Evolutionary conservation across 345 rosid species (phyloP).

Genomic region (Arabidopsis arenosa): DNA sequence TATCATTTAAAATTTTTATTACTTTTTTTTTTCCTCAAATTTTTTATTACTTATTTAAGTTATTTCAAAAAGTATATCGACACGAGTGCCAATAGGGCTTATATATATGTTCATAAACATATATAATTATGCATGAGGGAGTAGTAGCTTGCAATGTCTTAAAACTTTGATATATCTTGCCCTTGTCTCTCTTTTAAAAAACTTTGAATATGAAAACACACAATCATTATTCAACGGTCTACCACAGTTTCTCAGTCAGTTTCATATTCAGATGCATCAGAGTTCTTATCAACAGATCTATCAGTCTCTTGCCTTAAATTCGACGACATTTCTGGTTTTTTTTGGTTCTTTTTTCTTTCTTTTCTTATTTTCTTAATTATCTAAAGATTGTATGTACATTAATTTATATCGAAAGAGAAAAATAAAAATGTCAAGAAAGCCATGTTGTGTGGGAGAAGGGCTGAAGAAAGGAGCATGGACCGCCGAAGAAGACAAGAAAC

Average conservation of each 20-base stretch:
- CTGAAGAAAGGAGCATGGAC: slow-evolving; percentile 50
- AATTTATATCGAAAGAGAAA: not conserved
- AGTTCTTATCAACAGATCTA: slow-evolving; percentile 44
- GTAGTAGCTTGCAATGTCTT: slow-evolving; percentile 29
- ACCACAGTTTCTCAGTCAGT: slow-evolving; percentile 32
- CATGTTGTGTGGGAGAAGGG: slow-evolving; percentile 49
- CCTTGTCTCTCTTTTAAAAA: not conserved
- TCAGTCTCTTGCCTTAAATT: slow-evolving; percentile 28
- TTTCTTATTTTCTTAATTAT: not conserved
- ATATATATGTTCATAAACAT: slow-evolving; percentile 22
- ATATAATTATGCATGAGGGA: not conserved
- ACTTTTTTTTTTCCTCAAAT: no score
- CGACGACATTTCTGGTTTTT: slow-evolving; percentile 14
- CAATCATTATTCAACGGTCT: not conserved
- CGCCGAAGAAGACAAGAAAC: slow-evolving; percentile 45
- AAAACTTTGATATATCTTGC: not conserved
- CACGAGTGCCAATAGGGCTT: slow-evolving; percentile 3
- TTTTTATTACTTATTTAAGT: no score
- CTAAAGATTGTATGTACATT: not conserved
- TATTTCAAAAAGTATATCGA: not conserved
- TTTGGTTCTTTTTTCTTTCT: not conserved
- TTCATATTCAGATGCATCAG: slow-evolving; percentile 43
- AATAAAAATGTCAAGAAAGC: slow-evolving; percentile 42
- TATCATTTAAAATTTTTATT: no score
- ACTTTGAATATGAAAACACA: slow-evolving; percentile 18